Evolutionary conservation across 2,329 filamentous ascomycete genomes (phyloP).

Genomic region (Neonectria coccinea): DNA sequence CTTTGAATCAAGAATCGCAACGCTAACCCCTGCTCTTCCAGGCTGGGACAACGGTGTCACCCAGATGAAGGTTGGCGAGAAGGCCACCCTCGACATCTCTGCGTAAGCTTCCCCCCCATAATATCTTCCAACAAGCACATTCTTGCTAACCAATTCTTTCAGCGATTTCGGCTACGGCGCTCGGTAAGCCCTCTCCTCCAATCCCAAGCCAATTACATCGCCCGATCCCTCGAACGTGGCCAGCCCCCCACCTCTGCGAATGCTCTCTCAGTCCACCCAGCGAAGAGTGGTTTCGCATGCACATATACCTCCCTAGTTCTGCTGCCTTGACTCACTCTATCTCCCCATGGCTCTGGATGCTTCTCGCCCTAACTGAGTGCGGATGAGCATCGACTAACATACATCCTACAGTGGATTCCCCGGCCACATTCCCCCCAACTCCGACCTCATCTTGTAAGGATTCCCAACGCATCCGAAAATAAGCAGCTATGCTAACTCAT

Average conservation of each 20-base stretch:
- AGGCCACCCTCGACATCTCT: constrained; percentile 72
- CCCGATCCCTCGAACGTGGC: constrained; percentile 61
- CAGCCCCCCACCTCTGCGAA: background rate
- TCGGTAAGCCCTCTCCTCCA: constrained; percentile 58
- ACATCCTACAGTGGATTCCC: constrained; percentile 75
- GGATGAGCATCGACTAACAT: constrained; percentile 26
- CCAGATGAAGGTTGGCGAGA: constrained; percentile 91
- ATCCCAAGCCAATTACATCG: constrained; percentile 21
- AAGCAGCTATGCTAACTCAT: constrained; percentile 20
- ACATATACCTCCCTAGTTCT: background rate
- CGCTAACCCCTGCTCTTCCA: constrained; percentile 47
- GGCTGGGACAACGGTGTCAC: constrained; percentile 88
- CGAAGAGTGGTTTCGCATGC: background rate
- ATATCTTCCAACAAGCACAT: no score
- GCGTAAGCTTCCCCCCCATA: background rate
- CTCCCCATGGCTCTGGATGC: background rate
- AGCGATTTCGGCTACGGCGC: constrained; percentile 75
- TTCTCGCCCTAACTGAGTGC: background rate
- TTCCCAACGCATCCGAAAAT: background rate
- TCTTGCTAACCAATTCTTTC: constrained; percentile 34
- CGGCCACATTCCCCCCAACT: constrained; percentile 78
- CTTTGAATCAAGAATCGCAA: background rate
- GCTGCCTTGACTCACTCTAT: background rate
- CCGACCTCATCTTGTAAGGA: constrained; percentile 85
- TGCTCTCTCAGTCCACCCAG: constrained; percentile 1